Evolutionary conservation across 2,329 filamentous ascomycete genomes (phyloP).

Genomic region (Curvularia eragrostidis): DNA sequence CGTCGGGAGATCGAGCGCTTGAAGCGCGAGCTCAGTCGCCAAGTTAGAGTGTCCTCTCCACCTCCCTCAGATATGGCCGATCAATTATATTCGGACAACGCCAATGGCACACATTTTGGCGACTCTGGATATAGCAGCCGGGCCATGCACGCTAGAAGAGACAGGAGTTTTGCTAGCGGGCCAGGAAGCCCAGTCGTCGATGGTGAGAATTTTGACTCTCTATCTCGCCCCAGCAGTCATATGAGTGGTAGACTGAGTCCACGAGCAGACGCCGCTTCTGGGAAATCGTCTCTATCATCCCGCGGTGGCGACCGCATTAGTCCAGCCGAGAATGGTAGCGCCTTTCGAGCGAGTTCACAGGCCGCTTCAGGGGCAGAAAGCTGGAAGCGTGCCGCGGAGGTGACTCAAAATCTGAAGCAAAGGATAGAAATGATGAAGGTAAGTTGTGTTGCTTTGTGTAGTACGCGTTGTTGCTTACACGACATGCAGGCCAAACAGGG

Average conservation of each 20-base stretch:
- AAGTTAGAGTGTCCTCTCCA: conserved; percentile 62
- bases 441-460: conserved; percentile 28
- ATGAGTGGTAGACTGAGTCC: conserved; percentile 52
- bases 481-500: conserved; percentile 48
- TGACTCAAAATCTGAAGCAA: conserved; percentile 95
- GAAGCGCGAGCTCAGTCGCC: conserved; percentile 77
- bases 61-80: conserved; percentile 56
- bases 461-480: conserved; percentile 19
- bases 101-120: conserved; percentile 46
- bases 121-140: conserved; percentile 44
- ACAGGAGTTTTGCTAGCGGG: conserved; percentile 37
- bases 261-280: conserved; percentile 42
- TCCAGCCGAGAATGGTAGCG: conserved; percentile 35
- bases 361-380: conserved; percentile 67
- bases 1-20: conserved; percentile 89
- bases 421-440: conserved; percentile 99
- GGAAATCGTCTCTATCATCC: conserved; percentile 43
- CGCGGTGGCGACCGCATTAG: conserved; percentile 45
- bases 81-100: conserved; percentile 63
- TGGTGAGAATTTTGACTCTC: conserved; percentile 56
- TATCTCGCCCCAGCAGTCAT: conserved; percentile 43
- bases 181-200: conserved; percentile 48
- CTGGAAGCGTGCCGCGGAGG: conserved; percentile 96
- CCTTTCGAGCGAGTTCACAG: conserved; percentile 36
- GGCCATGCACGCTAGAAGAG: conserved; percentile 51